Base-by-base conservation (phyloP, 2,329 filamentous ascomycete species). In the Aspergillus unguis region DNA sequence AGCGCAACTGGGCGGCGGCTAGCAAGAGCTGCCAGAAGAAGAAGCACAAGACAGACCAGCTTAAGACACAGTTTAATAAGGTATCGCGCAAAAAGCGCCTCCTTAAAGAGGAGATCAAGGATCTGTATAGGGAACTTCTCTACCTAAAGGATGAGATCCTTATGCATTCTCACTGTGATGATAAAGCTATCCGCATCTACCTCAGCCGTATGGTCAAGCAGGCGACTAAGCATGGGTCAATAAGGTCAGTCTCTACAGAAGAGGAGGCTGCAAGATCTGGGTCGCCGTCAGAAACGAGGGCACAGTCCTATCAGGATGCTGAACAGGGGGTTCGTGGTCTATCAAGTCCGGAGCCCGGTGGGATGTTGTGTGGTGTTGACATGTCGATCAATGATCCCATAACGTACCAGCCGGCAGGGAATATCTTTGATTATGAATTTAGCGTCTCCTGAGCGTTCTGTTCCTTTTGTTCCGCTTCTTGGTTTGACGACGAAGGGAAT, bases 1-100 rank as follows among this genome's bases (percentile, higher is more conserved):
- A 84, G 63, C 79, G 82, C 59, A 84, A 84, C 59, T 77, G 81
- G 1, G 67, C 81, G 1, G 81, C 81, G 2, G 81, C 81, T 4
- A 80, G n/a, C n/a, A n/a, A n/a, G n/a, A n/a, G n/a, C n/a, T n/a
- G n/a, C n/a, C n/a, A n/a, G n/a, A n/a, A n/a, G n/a, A n/a, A n/a
- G n/a, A n/a, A n/a, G n/a, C n/a, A n/a, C 55, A 80, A 80, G 61
- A 79, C 77, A 33, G 71, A 77, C 51, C 65, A 72, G 33, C 75
- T 83, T 9, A 80, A 83, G 57, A 68, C 53, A 5, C 62, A 61
- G 2, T 71, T 63, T 53, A 26, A 70, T 25, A 65, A 71, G 41
- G 63, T 71, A 27, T 69, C 69, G 10, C 61, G 67, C 28, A 67
- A 66, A 46, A 70, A 69, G 37, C 59, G 64, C 23, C 35, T 53